These are phyloP conservation scores for Nannochloris sp. DNA, from an alignment of 139 green algal species.

Conservation along the genomic window DNA sequence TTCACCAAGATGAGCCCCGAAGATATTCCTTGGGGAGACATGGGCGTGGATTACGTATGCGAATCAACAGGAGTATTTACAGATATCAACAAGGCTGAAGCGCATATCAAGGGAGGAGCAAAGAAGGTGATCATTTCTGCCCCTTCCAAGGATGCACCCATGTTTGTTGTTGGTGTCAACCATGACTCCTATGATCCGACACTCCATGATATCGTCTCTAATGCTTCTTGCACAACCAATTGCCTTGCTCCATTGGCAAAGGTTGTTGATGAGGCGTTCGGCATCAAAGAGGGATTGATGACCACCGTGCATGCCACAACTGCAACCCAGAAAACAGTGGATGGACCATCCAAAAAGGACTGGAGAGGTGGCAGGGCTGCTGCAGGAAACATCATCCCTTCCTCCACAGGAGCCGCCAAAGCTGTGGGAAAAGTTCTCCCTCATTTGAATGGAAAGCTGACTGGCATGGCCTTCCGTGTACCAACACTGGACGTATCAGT, in stretches of 20 bases:
- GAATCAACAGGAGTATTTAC: conserved; percentile 95
- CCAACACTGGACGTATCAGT: conserved; percentile 92
- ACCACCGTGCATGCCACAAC: conserved; percentile 84
- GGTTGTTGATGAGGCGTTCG: conserved; percentile 78
- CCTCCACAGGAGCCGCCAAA: conserved; percentile 93
- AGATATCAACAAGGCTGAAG: conserved; percentile 60
- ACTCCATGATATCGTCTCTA: conserved; percentile 72
- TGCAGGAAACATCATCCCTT: conserved; percentile 94
- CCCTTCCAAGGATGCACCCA: conserved; percentile 68
- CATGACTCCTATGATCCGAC: conserved; percentile 69
- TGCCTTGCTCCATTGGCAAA: conserved; percentile 92
- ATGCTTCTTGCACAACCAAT: conserved; percentile 96
- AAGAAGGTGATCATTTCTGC: conserved; percentile 57
- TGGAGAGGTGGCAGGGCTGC: conserved; percentile 88
- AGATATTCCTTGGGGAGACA: conserved; percentile 72
- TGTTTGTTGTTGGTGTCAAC: conserved; percentile 96
- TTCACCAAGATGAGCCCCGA: conserved; percentile 67
- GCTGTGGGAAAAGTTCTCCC: conserved; percentile 84
- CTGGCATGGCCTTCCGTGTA: conserved; percentile 97
- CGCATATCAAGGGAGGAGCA: conserved; percentile 76
- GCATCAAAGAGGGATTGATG: conserved; percentile 56
- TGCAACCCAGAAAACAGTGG: conserved; percentile 95
- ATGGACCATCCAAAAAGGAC: conserved; percentile 93
- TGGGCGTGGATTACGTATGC: conserved; percentile 74
- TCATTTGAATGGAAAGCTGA: conserved; percentile 95